phyloP scores from a whole-genome alignment of 1,139 yeast species.

The Eremothecium gossypii region DNA sequence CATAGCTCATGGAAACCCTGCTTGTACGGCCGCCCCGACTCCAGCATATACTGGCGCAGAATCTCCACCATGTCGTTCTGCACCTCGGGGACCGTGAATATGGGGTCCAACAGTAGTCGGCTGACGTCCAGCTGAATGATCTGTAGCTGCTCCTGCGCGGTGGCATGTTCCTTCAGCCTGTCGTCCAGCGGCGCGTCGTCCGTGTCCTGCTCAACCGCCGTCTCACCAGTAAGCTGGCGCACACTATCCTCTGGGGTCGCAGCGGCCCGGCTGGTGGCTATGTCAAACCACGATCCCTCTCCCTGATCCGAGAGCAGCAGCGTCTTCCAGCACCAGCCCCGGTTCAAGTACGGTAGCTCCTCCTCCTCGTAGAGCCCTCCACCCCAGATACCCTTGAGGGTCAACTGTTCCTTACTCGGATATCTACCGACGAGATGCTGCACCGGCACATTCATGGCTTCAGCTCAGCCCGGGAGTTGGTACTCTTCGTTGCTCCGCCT shows the following conservation, averaged over 20 bases:
- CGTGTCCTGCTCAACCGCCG: not conserved
- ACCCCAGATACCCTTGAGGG: conserved; percentile 24
- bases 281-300: conserved; percentile 4
- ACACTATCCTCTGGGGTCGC: not conserved
- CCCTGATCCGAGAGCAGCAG: conserved; percentile 16
- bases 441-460: not conserved
- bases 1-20: conserved; percentile 66
- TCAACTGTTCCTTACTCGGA: conserved; percentile 19
- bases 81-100: conserved; percentile 34
- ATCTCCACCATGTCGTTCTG: conserved; percentile 43
- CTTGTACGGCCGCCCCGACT: conserved; percentile 43
- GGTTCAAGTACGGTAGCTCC: conserved; percentile 7
- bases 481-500: too few species aligned
- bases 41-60: conserved; percentile 38
- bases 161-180: conserved; percentile 8
- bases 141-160: conserved; percentile 30
- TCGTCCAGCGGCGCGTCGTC: conserved; percentile 5
- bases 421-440: conserved; percentile 14
- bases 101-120: conserved; percentile 48
- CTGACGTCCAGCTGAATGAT: conserved; percentile 58
- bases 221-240: not conserved
- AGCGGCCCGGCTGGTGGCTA: not conserved
- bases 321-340: conserved; percentile 28
- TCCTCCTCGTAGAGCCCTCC: conserved; percentile 18
- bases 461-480: too few species aligned